A percentile compares a stretch with the other conserved stretches of the same genome.
phyloP scores from a whole-genome alignment of 108 stramenopile genomes.

The Parmales sp. region DNA sequence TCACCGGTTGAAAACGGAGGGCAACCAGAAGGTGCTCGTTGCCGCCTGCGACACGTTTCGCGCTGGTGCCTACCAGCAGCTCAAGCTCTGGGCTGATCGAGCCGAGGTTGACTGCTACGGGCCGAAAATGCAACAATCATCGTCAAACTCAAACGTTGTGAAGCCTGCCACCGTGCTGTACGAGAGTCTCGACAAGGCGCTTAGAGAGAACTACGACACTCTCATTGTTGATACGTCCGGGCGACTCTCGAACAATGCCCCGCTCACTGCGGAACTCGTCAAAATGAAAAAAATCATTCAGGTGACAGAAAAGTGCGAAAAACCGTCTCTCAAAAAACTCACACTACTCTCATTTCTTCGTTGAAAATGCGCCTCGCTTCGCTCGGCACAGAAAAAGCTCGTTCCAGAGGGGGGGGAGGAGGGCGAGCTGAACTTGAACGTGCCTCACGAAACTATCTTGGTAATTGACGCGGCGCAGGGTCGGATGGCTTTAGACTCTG shows the following conservation, averaged over 20 bases:
- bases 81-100: constrained; percentile 77
- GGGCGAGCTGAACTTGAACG: constrained; percentile 41
- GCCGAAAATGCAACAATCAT: no score
- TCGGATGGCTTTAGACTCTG: constrained; percentile 85
- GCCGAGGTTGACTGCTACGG: constrained; percentile 79
- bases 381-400: no score
- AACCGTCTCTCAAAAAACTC: no score
- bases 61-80: constrained; percentile 92
- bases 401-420: constrained; percentile 40
- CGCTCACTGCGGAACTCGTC: constrained; percentile 86
- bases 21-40: constrained; percentile 69
- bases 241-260: constrained; percentile 94
- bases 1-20: constrained; percentile 58
- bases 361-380: no score
- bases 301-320: no score
- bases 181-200: constrained; percentile 76
- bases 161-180: constrained; percentile 83
- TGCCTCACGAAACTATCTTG: constrained; percentile 82
- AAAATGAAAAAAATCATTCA: no score
- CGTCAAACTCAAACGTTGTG: constrained; percentile 87
- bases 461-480: constrained; percentile 92
- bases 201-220: constrained; percentile 64
- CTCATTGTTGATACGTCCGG: constrained; percentile 95
- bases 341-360: no score
- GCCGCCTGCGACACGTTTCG: constrained; percentile 98